Evolutionary conservation across 2,329 filamentous ascomycete genomes (phyloP), one percentile per base, ranked within the genome.

Genomic region (Zymoseptoria ardabiliae): DNA sequence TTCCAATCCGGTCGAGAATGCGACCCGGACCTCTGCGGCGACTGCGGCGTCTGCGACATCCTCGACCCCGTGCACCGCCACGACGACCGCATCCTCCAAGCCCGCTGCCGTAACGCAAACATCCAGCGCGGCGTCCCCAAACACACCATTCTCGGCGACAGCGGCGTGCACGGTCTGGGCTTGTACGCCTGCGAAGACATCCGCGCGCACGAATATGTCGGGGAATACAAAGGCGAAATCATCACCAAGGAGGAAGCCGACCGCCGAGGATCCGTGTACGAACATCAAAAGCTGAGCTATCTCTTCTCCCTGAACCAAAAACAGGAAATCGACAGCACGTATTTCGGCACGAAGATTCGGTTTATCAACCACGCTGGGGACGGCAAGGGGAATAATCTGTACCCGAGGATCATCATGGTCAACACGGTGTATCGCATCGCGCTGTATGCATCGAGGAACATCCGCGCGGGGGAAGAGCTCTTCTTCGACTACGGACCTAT

Each of bases 171-270:
- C 57, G 90, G 90, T 0, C 90, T 91, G 63, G 90, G 90, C 0
- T 78, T 94, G 0, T 93, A 88, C 69, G 81, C 86, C 1, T 86
- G 85, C 3, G 85, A 90, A 68, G 78, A 84, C 57, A 85, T 91
- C 61, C 76, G 77, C 3, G 79, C 82, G 61, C 84, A 86, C 56
- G 86, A 89, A n/a, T 93, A 89, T 65, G 79, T 94, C 19, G 87
- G 89, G 30, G 90, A 94, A 71, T 94, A 94, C 71, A 85, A 85
- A 1, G 90, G 90, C 53, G 90, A 94, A 71, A 78, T 91, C 10
- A 86, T 93, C 59, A 85, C 83, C 4, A 81, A 83, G 48, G 80
- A 85, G 53, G 89, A 92, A 70, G 85, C 84, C 3, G 83, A 89
- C 22, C 82, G 88, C 3, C 81, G 89, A 45, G 86, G 87, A 73